Percentiles rank a stretch among this genome's conserved stretches.
Evolutionary conservation across 2,329 filamentous ascomycete species (phyloP).

Genomic region (Colletotrichum acutatum): DNA sequence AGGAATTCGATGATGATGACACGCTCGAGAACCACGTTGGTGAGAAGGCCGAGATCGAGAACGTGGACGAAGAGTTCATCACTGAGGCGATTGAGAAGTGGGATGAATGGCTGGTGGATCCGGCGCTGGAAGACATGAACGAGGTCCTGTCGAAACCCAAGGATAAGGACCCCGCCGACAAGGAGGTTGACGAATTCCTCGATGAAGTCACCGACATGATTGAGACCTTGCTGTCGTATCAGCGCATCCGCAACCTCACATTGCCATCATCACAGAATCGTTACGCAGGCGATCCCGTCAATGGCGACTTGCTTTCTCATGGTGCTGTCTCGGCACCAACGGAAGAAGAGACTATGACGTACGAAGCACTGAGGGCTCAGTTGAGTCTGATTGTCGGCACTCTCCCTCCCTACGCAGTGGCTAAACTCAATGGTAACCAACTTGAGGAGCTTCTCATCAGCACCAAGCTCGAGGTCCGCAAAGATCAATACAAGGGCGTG

Average conservation of each 20-base stretch:
- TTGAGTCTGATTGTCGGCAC: conserved; percentile 78
- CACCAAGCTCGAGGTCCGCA: conserved; percentile 79
- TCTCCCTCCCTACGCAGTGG: conserved; percentile 85
- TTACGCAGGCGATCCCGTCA: conserved; percentile 69
- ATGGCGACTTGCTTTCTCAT: conserved; percentile 74
- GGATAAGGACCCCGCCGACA: conserved; percentile 32
- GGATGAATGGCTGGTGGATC: conserved; percentile 68
- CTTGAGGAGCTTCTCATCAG: conserved; percentile 86
- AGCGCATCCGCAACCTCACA: conserved; percentile 80
- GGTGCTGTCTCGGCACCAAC: conserved; percentile 75
- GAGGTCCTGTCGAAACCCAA: conserved; percentile 62
- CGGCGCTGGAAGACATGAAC: conserved; percentile 56
- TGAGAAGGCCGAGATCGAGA: conserved; percentile 41
- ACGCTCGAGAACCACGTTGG: conserved; percentile 44
- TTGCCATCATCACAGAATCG: conserved; percentile 72
- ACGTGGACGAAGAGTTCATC: conserved; percentile 62
- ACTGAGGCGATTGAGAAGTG: conserved; percentile 67
- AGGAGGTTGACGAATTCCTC: conserved; percentile 56
- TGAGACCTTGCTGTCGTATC: conserved; percentile 80
- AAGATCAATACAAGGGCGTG: conserved; percentile 78
- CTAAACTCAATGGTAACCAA: conserved; percentile 87
- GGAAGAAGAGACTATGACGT: conserved; percentile 69
- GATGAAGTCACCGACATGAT: conserved; percentile 80
- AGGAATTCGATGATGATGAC: conserved; percentile 52
- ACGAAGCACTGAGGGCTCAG: conserved; percentile 80